phyloP scores from a whole-genome alignment of 371 early-diverging fungal genomes.

The Rhizomucor pusillus region DNA sequence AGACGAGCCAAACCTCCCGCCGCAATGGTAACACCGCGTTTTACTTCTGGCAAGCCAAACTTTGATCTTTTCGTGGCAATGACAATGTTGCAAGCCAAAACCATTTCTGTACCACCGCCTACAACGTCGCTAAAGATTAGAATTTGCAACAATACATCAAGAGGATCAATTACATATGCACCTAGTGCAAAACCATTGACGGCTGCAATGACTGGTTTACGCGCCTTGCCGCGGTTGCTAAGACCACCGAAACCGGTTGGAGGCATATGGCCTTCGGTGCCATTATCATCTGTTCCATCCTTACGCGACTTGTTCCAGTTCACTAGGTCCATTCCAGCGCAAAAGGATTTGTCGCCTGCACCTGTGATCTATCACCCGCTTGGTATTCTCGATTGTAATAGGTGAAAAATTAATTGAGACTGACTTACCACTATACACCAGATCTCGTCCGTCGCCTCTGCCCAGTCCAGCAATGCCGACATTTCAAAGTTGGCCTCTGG shows the following conservation, averaged over 20 bases:
- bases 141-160: not conserved
- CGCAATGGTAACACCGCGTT: constrained; percentile 43
- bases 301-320: constrained; percentile 23
- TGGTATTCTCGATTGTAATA: not conserved
- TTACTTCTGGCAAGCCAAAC: constrained; percentile 52
- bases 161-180: constrained; percentile 3
- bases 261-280: constrained; percentile 17
- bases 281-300: constrained; percentile 1
- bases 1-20: constrained; percentile 47
- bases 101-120: constrained; percentile 52
- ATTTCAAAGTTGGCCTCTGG: constrained; percentile 45
- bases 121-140: not conserved
- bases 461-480: constrained; percentile 38
- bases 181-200: constrained; percentile 49
- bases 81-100: constrained; percentile 43
- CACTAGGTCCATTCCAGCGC: constrained; percentile 50
- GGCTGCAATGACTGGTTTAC: constrained; percentile 54
- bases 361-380: constrained; percentile 41
- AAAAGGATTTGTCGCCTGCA: constrained; percentile 44
- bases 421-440: constrained; percentile 46
- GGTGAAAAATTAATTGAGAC: not conserved
- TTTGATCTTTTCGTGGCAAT: constrained; percentile 42
- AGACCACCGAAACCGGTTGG: constrained; percentile 47
- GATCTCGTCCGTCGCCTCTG: constrained; percentile 37
- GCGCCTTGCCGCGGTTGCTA: constrained; percentile 31